Evolutionary conservation across 495 filamentous ascomycete genomes (phyloP).

Genomic region (Massariosphaeria phaeospora): DNA sequence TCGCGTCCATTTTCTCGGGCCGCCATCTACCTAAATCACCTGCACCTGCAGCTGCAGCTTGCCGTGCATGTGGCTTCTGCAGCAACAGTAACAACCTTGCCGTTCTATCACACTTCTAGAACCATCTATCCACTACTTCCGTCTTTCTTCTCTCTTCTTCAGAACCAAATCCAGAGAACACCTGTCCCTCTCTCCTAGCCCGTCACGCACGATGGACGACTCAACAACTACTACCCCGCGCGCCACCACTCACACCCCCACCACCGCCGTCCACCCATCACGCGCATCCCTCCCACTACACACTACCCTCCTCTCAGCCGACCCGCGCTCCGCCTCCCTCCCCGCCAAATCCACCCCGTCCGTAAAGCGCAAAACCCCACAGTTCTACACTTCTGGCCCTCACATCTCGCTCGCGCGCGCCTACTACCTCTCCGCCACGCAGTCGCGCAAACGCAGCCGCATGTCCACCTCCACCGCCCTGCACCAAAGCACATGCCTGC

Average conservation of each 20-base stretch:
- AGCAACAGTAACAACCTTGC: no score
- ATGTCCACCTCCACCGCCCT: constrained; percentile 1
- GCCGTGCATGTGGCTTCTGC: constrained; percentile 11
- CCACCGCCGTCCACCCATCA: no score
- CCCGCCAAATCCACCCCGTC: not conserved
- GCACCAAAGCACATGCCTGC: constrained; percentile 21
- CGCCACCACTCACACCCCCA: not conserved
- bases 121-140: not conserved
- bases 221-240: no score
- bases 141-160: not conserved
- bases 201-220: constrained; percentile 2
- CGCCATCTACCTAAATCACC: constrained; percentile 1
- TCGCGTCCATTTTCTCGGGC: not conserved
- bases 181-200: constrained; percentile 1
- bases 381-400: no score
- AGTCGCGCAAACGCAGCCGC: constrained; percentile 5
- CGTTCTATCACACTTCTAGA: not conserved
- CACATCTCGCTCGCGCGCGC: not conserved
- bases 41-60: constrained; percentile 2
- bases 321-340: not conserved
- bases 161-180: not conserved
- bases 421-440: not conserved
- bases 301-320: no score
- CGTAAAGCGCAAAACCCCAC: not conserved
- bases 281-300: no score